These are phyloP conservation scores for Erodium chrysanthum DNA, from an alignment of 441 rosid species.

Conservation along the genomic window DNA sequence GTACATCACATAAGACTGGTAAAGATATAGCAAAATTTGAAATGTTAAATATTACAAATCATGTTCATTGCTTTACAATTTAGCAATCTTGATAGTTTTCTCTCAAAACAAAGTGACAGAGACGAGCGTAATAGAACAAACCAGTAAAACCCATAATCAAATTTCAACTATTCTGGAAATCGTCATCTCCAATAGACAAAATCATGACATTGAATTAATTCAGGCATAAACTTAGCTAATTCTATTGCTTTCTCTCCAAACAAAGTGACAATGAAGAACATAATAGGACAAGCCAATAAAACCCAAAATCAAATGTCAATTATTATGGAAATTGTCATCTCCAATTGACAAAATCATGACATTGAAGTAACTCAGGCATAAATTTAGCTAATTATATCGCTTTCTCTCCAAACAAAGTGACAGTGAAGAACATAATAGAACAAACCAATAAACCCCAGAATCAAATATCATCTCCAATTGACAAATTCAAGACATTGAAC, in stretches of 20 bases:
- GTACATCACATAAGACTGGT: background rate
- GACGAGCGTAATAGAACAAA: background rate
- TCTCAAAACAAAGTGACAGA: background rate
- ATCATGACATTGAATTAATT: background rate
- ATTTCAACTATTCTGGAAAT: background rate
- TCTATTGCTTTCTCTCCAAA: no score
- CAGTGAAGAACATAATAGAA: background rate
- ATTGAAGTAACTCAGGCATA: no score
- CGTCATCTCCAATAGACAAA: background rate
- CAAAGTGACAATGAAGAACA: no score
- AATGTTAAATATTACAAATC: background rate
- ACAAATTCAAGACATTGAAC: no score
- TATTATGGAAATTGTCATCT: background rate
- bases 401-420: background rate
- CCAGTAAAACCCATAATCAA: background rate
- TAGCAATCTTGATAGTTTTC: background rate
- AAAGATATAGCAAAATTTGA: no score
- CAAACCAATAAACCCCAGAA: slow-evolving; percentile 52
- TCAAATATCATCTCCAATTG: no score
- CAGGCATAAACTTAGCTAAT: background rate
- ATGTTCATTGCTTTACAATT: background rate
- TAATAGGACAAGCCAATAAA: no score
- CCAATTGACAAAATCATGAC: no score
- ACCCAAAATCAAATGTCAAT: no score
- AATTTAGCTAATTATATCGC: background rate